Conservation (phyloP, 352 stramenopile species). For the Globisporangium nodosum region DNA sequence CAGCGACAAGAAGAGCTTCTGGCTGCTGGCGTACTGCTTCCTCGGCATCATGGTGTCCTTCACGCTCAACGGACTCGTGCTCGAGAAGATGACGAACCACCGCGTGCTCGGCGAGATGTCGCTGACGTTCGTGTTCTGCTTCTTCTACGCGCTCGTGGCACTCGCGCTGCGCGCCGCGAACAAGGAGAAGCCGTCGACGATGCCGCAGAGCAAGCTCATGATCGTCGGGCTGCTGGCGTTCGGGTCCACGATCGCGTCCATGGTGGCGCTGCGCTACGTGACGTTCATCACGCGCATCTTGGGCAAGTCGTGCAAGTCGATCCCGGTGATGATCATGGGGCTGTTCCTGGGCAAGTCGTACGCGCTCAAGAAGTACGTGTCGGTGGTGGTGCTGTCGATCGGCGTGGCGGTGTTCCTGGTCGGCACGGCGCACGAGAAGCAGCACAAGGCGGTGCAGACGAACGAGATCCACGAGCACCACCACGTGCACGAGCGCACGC, state of each 20-base stretch:
- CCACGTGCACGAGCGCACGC: conserved; percentile 41
- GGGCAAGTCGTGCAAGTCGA: conserved; percentile 87
- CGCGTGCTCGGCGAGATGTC: conserved; percentile 77
- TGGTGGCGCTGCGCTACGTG: conserved; percentile 79
- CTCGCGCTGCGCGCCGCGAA: conserved; percentile 45
- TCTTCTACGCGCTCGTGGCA: conserved; percentile 68
- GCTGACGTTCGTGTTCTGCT: conserved; percentile 79
- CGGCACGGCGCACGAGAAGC: conserved; percentile 68
- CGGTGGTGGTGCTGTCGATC: conserved; percentile 61
- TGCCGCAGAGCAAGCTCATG: conserved; percentile 61
- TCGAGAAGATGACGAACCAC: conserved; percentile 84
- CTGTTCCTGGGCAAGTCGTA: conserved; percentile 75
- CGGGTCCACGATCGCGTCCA: conserved; percentile 74
- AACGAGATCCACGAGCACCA: conserved; percentile 40
- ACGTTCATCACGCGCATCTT: conserved; percentile 84
- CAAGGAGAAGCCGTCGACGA: conserved; percentile 67
- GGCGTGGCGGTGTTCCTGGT: conserved; percentile 76
- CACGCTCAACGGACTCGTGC: conserved; percentile 71
- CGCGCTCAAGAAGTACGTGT: conserved; percentile 77
- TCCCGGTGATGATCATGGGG: conserved; percentile 81
- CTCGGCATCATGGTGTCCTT: conserved; percentile 82
- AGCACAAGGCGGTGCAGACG: conserved; percentile 33
- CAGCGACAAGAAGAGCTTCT: conserved; percentile 35
- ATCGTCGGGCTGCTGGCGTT: conserved; percentile 70
- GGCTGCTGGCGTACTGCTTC: conserved; percentile 73